phyloP scores from a whole-genome alignment of 2,329 filamentous ascomycete genomes.

The Xylariales sp. region DNA sequence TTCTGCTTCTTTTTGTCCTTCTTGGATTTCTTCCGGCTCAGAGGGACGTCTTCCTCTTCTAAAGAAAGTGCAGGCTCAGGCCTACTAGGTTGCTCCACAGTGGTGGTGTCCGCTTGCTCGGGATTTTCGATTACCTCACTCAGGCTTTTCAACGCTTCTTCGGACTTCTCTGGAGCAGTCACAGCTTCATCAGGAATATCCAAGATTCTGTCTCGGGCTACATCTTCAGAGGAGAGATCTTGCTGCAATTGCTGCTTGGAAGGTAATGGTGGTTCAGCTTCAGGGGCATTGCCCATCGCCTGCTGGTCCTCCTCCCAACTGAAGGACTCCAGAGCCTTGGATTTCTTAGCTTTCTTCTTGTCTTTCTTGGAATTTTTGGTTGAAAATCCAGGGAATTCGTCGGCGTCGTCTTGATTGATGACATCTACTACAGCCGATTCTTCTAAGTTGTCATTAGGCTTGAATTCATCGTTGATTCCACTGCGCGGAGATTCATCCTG shows the following conservation, averaged over 20 bases:
- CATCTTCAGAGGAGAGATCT: neutral
- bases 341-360: slow-evolving; percentile 25
- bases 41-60: slow-evolving; percentile 19
- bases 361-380: slow-evolving; percentile 15
- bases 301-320: slow-evolving; percentile 2
- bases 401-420: neutral
- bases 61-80: neutral
- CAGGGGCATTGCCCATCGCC: slow-evolving; percentile 10
- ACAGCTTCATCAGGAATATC: neutral
- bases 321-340: slow-evolving; percentile 3
- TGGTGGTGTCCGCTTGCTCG: neutral
- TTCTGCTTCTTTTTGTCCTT: slow-evolving; percentile 28
- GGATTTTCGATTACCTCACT: neutral
- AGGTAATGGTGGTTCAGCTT: neutral
- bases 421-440: too few species aligned
- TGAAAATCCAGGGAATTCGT: slow-evolving; percentile 11
- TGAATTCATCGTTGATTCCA: too few species aligned
- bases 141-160: neutral
- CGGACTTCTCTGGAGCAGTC: neutral
- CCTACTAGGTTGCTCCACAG: neutral
- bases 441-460: too few species aligned
- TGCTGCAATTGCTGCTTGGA: neutral
- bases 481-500: too few species aligned
- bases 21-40: slow-evolving; percentile 19
- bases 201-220: neutral